Percentiles rank a stretch among this genome's conserved stretches.
Conservation (phyloP, 345 rosid species). For the Trapa bicornis region DNA sequence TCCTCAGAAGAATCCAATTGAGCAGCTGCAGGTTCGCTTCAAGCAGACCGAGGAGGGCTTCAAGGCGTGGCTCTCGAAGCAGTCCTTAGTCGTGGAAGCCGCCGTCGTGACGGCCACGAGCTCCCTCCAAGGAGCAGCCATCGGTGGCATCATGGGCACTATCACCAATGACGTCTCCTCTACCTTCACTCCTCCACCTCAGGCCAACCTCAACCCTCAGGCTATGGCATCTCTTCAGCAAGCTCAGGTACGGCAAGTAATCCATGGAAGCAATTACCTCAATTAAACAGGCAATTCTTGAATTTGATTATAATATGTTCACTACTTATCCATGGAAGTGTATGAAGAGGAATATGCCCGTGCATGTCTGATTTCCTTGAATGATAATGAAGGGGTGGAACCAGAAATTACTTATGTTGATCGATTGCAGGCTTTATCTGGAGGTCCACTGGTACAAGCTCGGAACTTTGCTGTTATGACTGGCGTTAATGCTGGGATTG, state of each 20-base stretch:
- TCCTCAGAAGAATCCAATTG: conserved; percentile 46
- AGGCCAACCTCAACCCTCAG: conserved; percentile 47
- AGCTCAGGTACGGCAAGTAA: conserved; percentile 53
- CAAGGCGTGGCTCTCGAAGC: conserved; percentile 66
- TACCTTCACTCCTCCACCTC: conserved; percentile 26
- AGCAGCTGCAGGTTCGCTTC: conserved; percentile 38
- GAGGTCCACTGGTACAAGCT: conserved; percentile 90
- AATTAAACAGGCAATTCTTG: too few species aligned
- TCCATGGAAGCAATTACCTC: too few species aligned
- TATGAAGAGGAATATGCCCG: too few species aligned
- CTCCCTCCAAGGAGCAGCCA: conserved; percentile 68
- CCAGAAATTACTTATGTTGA: too few species aligned
- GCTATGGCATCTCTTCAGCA: conserved; percentile 81
- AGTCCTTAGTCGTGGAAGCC: conserved; percentile 64
- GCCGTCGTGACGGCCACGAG: conserved; percentile 66
- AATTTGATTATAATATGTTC: too few species aligned
- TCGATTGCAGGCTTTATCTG: conserved; percentile 52
- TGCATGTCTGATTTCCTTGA: too few species aligned
- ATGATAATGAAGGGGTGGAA: too few species aligned
- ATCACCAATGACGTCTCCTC: conserved; percentile 47
- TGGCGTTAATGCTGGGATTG: conserved; percentile 84
- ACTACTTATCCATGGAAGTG: too few species aligned
- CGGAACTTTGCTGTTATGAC: conserved; percentile 92
- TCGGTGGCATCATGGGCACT: conserved; percentile 71
- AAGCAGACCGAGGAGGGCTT: conserved; percentile 54